Evolutionary conservation across 441 rosid species (phyloP), one percentile per base, ranked within the genome.

Genomic region (Pelargonium cotyledonis): DNA sequence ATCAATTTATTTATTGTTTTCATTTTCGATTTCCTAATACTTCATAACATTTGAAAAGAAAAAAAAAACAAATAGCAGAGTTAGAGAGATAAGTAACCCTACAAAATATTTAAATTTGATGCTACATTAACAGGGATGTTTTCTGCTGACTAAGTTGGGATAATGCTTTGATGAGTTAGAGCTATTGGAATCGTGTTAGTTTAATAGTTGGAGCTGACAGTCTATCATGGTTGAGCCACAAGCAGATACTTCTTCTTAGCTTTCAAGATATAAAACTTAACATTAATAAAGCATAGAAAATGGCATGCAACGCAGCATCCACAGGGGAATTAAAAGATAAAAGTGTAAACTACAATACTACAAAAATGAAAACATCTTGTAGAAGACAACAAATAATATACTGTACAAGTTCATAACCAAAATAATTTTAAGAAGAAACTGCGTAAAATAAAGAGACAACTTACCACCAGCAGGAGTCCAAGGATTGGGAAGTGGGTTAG

Each of bases 401-500:
- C 18, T 41, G 26, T 23, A 5, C 43, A 15, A 49, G 35, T n/a
- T 38, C 8, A 46, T 8, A 11, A 2, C 35, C 9, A 60, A 60
- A 18, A 60, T 18, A 60, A 5, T n/a, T 5, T 31, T 29, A 65
- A 3, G 11, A 8, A 40, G 65, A 58, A 51, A n/a, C 8, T 7
- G 6, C n/a, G 58, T 51, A 3, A 14, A n/a, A 11, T 1, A 5
- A 5, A 15, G 18, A 0, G 60, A 35, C 7, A 55, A 65, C 82
- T 76, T 73, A 85, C 88, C 89, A 67, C 81, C 78, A 0, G 85
- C 72, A 63, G 72, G 77, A 72, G 80, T 80, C 94, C 89, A 85
- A 72, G 94, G 94, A 63, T 85, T 86, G 64, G 89, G 87, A 70
- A 86, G 83, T 15, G 89, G 94, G 66, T 78, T 85, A 67, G 86